Conservation (phyloP, 2,329 filamentous ascomycete genomes). For the Colletotrichum tropicicola region DNA sequence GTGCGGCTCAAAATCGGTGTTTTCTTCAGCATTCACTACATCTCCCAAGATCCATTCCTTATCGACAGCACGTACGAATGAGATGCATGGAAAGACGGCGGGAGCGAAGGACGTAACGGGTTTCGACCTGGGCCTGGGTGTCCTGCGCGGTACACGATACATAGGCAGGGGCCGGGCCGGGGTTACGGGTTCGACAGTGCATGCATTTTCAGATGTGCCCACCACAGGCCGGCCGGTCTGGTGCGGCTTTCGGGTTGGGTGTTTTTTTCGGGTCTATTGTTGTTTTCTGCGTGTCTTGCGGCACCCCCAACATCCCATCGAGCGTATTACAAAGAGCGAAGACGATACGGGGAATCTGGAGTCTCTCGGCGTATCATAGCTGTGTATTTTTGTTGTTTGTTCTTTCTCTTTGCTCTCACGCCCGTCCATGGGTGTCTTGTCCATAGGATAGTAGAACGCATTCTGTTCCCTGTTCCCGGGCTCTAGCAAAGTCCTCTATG, state of each 20-base stretch:
- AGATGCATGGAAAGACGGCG: conserved; percentile 16
- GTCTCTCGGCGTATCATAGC: conserved; percentile 37
- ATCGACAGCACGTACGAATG: neutral
- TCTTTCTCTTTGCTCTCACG: conserved; percentile 18
- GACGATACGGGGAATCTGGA: conserved; percentile 34
- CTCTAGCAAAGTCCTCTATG: conserved; percentile 6
- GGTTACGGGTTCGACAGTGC: conserved; percentile 1
- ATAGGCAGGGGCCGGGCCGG: neutral
- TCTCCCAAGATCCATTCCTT: conserved; percentile 16
- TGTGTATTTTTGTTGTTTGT: conserved; percentile 34
- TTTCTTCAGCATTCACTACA: neutral
- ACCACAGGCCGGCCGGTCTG: conserved; percentile 21
- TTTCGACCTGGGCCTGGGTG: neutral
- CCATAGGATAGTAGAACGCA: conserved; percentile 31
- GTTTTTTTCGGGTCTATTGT: conserved; percentile 21
- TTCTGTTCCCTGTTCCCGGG: conserved; percentile 19
- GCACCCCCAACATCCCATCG: conserved; percentile 18
- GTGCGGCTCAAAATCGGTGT: neutral
- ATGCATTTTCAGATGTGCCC: conserved; percentile 27
- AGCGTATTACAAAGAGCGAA: conserved; percentile 33
- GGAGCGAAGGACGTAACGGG: neutral
- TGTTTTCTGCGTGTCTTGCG: conserved; percentile 32
- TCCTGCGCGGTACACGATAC: neutral
- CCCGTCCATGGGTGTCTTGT: conserved; percentile 28
- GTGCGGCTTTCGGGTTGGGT: conserved; percentile 18